Percentiles rank a stretch among this genome's conserved stretches.
Conservation (phyloP, 805 yeast species). For the Wickerhamomyces kurtzmanii region DNA sequence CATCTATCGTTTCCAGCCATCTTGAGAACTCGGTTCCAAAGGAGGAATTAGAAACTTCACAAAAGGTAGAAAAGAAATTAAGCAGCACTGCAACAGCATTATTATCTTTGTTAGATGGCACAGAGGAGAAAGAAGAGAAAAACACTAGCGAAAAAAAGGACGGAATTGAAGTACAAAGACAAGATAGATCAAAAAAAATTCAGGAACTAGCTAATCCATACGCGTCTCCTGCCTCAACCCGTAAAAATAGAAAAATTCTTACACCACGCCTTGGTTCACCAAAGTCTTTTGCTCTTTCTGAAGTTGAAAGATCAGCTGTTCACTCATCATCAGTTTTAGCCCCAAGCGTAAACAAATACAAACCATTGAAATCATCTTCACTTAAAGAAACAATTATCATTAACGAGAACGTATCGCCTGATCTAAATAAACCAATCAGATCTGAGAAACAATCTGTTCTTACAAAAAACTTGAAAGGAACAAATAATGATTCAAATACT, state of each 20-base stretch:
- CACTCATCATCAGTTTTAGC: neutral
- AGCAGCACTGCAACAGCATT: conserved; percentile 41
- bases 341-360: conserved; percentile 15
- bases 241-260: conserved; percentile 1
- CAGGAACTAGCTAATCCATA: conserved; percentile 35
- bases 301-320: conserved; percentile 1
- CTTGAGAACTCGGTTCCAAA: neutral
- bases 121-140: conserved; percentile 8
- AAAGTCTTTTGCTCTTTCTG: conserved; percentile 3
- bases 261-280: conserved; percentile 1
- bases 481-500: too few relatives aligned
- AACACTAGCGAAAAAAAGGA: conserved; percentile 5
- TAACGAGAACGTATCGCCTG: too few relatives aligned
- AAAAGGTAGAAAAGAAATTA: conserved; percentile 16
- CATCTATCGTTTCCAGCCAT: conserved; percentile 1
- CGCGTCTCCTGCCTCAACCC: conserved; percentile 15
- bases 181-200: conserved; percentile 13
- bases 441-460: too few relatives aligned
- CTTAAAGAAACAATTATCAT: conserved; percentile 21
- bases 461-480: too few relatives aligned
- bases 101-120: conserved; percentile 30
- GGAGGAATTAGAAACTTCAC: conserved; percentile 1
- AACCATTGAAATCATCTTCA: conserved; percentile 27
- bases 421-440: too few relatives aligned
- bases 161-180: conserved; percentile 3